phyloP scores from a whole-genome alignment of 2,329 filamentous ascomycete genomes.

The Lachnellula occidentalis region DNA sequence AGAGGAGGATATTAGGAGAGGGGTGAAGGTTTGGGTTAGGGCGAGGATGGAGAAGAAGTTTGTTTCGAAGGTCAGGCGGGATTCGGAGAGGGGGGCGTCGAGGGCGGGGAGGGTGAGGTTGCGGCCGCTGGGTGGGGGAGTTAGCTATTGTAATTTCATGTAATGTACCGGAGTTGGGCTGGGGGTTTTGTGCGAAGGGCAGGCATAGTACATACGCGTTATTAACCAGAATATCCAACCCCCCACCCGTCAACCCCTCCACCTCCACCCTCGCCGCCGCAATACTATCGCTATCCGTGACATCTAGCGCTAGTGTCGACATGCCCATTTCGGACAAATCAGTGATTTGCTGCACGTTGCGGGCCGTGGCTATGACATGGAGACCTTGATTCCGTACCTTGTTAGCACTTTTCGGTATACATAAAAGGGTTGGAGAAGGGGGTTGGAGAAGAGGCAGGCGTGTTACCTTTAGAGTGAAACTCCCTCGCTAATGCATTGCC shows the following conservation, averaged over 20 bases:
- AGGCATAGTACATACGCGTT: conserved; percentile 67
- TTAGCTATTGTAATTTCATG: too few relatives aligned
- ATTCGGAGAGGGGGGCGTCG: conserved; percentile 31
- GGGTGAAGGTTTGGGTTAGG: conserved; percentile 38
- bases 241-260: conserved; percentile 53
- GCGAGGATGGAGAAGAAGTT: conserved; percentile 39
- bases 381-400: conserved; percentile 27
- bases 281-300: conserved; percentile 28
- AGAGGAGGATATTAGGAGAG: conserved; percentile 28
- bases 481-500: conserved; percentile 37
- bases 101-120: conserved; percentile 24
- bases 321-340: conserved; percentile 29
- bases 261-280: conserved; percentile 22
- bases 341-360: conserved; percentile 31
- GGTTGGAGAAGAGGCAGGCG: too few relatives aligned
- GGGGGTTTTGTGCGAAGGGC: background rate
- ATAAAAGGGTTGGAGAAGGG: background rate
- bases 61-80: conserved; percentile 31
- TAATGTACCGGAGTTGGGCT: background rate
- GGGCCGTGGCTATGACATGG: conserved; percentile 38
- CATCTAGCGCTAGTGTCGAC: conserved; percentile 37
- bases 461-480: conserved; percentile 32
- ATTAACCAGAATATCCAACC: conserved; percentile 83
- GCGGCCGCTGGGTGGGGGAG: conserved; percentile 10
- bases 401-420: background rate